Percentiles rank a stretch among this genome's conserved stretches.
phyloP scores from a whole-genome alignment of 202 grass and related monocot genomes.

The Hordeum pubiflorum region DNA sequence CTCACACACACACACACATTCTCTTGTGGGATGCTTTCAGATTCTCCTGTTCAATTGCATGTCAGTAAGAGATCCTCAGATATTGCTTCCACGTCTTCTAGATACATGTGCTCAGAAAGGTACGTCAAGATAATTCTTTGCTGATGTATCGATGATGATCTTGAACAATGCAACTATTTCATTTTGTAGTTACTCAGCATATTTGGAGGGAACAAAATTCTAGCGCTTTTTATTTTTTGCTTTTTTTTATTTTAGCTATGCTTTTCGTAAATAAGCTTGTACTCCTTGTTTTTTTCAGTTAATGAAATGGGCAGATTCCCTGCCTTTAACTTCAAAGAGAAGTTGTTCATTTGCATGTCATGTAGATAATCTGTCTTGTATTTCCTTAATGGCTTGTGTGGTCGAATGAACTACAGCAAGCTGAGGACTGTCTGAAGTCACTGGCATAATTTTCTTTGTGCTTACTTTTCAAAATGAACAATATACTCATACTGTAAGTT shows the following conservation, averaged over 20 bases:
- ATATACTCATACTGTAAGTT: conserved; percentile 12
- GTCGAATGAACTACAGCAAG: neutral
- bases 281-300: neutral
- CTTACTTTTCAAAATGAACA: neutral
- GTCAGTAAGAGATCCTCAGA: conserved; percentile 89
- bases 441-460: conserved; percentile 9
- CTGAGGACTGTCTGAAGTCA: neutral
- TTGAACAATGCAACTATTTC: conserved; percentile 22
- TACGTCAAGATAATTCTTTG: conserved; percentile 28
- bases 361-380: neutral
- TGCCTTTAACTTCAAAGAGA: neutral
- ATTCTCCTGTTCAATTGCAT: conserved; percentile 99
- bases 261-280: neutral
- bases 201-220: conserved; percentile 1
- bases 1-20: neutral
- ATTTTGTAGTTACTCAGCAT: neutral
- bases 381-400: conserved; percentile 12
- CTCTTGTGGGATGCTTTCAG: conserved; percentile 35
- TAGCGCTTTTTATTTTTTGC: neutral
- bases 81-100: conserved; percentile 70
- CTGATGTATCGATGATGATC: conserved; percentile 7
- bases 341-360: neutral
- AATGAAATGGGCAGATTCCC: neutral
- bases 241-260: neutral
- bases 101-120: conserved; percentile 69